A percentile compares a stretch with the other conserved stretches of the same genome.
These are phyloP conservation scores for Aspergillus carbonarius DNA, from an alignment of 2,329 filamentous ascomycete genomes.

Conservation along the genomic window DNA sequence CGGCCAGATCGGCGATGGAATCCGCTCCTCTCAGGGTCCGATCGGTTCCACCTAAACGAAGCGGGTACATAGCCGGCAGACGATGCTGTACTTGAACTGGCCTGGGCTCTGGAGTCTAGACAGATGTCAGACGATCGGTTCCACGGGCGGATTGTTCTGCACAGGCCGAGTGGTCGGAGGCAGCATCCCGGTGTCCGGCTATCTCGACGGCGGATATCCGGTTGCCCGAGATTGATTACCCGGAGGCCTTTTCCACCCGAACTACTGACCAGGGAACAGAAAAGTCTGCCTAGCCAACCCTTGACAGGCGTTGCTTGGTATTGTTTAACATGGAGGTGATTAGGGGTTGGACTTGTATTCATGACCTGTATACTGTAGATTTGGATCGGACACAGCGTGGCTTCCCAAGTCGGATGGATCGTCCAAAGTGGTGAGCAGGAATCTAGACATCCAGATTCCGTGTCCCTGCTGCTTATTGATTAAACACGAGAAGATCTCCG, in stretches of 20 bases:
- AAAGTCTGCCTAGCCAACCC: neutral
- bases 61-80: neutral
- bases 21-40: neutral
- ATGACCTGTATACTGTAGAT: no score
- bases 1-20: neutral
- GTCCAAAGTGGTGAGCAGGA: neutral
- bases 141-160: neutral
- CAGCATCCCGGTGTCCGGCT: slow-evolving; percentile 1
- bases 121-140: neutral
- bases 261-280: neutral
- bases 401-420: neutral
- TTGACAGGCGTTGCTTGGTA: no score
- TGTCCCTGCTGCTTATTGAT: no score
- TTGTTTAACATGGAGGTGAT: no score
- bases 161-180: neutral
- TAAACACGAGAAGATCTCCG: neutral
- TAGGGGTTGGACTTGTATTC: no score
- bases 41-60: neutral
- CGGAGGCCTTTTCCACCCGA: neutral
- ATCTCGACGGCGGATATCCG: neutral
- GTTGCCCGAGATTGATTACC: neutral
- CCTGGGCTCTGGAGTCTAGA: neutral
- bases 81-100: neutral
- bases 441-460: no score
- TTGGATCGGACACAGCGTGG: neutral